Percentiles rank a stretch among this genome's conserved stretches.
Evolutionary conservation across 257 asterid species (phyloP).

Genomic region (Echium plantagineum): DNA sequence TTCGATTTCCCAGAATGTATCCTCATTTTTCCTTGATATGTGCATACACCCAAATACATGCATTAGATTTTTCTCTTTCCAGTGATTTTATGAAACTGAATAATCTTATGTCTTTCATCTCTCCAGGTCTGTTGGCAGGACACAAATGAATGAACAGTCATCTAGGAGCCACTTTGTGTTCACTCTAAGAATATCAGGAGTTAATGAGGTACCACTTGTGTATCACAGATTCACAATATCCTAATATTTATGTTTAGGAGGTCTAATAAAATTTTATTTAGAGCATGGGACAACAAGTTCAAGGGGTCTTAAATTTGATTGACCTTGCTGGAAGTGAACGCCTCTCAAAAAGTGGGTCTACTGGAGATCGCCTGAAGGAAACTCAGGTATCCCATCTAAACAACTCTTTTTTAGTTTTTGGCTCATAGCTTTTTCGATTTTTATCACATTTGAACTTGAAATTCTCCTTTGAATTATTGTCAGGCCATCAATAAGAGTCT

Average conservation of each 20-base stretch:
- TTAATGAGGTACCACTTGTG: constrained; percentile 53
- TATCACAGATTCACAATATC: neutral
- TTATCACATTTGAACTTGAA: neutral
- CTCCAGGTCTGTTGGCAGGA: constrained; percentile 76
- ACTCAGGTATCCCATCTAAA: constrained; percentile 58
- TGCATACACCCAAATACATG: no score
- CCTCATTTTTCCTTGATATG: no score
- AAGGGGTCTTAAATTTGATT: constrained; percentile 76
- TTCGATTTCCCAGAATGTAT: no score
- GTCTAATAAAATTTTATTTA: constrained; percentile 10
- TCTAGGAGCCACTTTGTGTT: constrained; percentile 92
- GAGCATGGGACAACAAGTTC: constrained; percentile 94
- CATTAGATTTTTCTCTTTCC: no score
- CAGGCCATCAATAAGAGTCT: constrained; percentile 94
- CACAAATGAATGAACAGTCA: constrained; percentile 94
- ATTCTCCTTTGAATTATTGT: neutral
- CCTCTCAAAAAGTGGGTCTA: constrained; percentile 82
- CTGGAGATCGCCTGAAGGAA: constrained; percentile 89
- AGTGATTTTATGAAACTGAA: neutral
- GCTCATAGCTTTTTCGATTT: constrained; percentile 6
- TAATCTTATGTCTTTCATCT: constrained; percentile 6
- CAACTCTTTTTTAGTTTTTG: neutral
- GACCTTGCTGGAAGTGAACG: constrained; percentile 99
- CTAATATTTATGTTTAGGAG: neutral
- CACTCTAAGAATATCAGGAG: constrained; percentile 70